These are phyloP conservation scores for Cyclocybe cylindracea DNA, from an alignment of 768 basidiomycete species.

Conservation along the genomic window DNA sequence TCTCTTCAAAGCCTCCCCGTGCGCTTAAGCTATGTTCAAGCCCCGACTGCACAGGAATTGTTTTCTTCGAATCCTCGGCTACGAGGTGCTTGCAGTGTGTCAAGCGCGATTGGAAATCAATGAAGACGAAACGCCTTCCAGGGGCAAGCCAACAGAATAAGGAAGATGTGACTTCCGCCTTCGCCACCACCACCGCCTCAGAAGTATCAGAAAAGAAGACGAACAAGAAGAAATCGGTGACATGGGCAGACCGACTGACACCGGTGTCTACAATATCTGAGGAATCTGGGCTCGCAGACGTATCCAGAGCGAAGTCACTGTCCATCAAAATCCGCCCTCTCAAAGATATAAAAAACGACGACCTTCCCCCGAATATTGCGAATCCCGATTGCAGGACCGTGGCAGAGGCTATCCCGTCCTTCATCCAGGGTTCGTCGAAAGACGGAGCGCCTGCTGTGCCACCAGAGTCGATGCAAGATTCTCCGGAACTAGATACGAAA, in stretches of 20 bases:
- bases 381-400: too few relatives aligned
- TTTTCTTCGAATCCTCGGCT: not conserved
- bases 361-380: too few relatives aligned
- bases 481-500: too few relatives aligned
- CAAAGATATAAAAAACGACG: too few relatives aligned
- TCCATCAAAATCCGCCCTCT: not conserved
- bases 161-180: too few relatives aligned
- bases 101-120: conserved; percentile 1
- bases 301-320: not conserved
- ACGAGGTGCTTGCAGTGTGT: conserved; percentile 3
- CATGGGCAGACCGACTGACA: conserved; percentile 32
- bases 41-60: too few relatives aligned
- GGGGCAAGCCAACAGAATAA: too few relatives aligned
- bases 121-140: not conserved
- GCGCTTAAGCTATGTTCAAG: too few relatives aligned
- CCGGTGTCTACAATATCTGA: not conserved
- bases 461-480: not conserved
- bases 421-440: not conserved
- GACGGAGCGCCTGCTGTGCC: not conserved
- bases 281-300: not conserved
- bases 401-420: not conserved
- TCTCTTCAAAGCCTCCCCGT: too few relatives aligned
- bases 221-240: conserved; percentile 30
- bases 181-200: not conserved
- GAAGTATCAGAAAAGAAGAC: not conserved